Conservation (phyloP, 495 filamentous ascomycete species). For the Sordaria brevicollis region DNA sequence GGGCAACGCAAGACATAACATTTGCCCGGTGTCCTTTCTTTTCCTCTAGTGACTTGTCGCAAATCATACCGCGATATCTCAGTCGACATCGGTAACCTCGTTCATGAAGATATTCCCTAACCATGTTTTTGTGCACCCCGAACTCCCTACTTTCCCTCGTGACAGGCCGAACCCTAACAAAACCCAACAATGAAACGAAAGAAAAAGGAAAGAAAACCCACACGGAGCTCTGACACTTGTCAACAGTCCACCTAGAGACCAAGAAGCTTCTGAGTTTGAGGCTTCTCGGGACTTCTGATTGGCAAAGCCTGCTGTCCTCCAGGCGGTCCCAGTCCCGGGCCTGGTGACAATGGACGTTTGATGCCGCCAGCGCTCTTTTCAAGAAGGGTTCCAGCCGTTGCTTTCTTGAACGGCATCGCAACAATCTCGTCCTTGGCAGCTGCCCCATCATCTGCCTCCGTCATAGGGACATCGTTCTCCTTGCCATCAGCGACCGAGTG, state of each 20-base stretch:
- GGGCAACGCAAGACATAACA: not conserved
- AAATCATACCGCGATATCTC: not conserved
- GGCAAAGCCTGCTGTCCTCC: not conserved
- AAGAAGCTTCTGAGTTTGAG: not conserved
- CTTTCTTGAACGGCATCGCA: constrained; percentile 5
- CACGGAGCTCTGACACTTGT: not conserved
- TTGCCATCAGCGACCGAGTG: constrained; percentile 4
- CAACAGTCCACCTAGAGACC: not conserved
- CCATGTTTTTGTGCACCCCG: not conserved
- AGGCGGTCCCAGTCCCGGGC: not conserved
- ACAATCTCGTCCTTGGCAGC: constrained; percentile 21
- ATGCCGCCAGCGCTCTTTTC: not conserved
- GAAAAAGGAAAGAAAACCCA: not conserved
- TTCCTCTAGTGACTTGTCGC: not conserved
- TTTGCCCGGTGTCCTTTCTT: not conserved
- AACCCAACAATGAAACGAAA: not conserved
- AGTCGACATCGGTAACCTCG: not conserved
- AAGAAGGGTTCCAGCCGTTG: not conserved
- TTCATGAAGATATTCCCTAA: not conserved
- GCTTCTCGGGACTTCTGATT: not conserved
- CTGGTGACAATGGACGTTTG: not conserved
- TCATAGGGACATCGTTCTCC: not conserved
- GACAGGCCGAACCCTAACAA: not conserved
- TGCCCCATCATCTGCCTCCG: constrained; percentile 12
- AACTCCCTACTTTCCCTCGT: not conserved